Percentiles rank a stretch among this genome's conserved stretches.
Conservation (phyloP, 2,329 filamentous ascomycete species). For the Penicillium sp. region DNA sequence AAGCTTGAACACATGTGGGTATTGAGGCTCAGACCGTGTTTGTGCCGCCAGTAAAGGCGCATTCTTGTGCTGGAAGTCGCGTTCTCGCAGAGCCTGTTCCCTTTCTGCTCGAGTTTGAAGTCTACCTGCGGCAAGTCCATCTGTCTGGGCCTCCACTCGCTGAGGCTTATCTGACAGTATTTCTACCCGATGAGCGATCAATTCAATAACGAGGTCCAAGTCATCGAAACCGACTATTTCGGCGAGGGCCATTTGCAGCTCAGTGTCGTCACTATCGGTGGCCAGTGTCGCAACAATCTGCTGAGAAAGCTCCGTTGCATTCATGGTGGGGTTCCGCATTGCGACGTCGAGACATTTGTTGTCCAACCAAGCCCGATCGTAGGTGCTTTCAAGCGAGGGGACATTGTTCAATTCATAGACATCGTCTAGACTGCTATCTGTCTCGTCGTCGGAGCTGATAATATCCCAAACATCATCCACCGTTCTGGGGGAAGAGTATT, state of each 20-base stretch:
- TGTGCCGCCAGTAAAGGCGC: conserved; percentile 70
- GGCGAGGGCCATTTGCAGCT: conserved; percentile 85
- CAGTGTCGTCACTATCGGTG: conserved; percentile 72
- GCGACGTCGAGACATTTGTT: conserved; percentile 69
- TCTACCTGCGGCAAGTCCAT: conserved; percentile 52
- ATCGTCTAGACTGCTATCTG: conserved; percentile 65
- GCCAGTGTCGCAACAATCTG: conserved; percentile 75
- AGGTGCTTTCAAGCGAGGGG: conserved; percentile 38
- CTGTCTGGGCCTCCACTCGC: conserved; percentile 39
- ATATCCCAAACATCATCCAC: conserved; percentile 92
- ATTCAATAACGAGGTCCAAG: conserved; percentile 85
- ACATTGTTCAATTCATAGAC: conserved; percentile 56
- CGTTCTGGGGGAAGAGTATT: conserved; percentile 59
- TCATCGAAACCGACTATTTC: conserved; percentile 93
- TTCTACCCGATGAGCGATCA: conserved; percentile 75
- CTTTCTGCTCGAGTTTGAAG: conserved; percentile 76
- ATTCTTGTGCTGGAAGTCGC: conserved; percentile 82
- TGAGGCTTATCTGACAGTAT: conserved; percentile 54
- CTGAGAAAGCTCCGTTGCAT: conserved; percentile 69
- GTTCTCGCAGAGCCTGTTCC: conserved; percentile 72
- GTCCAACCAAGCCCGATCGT: conserved; percentile 70
- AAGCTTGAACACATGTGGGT: conserved; percentile 89
- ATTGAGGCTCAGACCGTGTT: conserved; percentile 69
- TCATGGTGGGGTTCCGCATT: conserved; percentile 64
- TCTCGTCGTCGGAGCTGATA: conserved; percentile 71